phyloP scores from a whole-genome alignment of 2,329 filamentous ascomycete genomes.

The Penicillium sp. region DNA sequence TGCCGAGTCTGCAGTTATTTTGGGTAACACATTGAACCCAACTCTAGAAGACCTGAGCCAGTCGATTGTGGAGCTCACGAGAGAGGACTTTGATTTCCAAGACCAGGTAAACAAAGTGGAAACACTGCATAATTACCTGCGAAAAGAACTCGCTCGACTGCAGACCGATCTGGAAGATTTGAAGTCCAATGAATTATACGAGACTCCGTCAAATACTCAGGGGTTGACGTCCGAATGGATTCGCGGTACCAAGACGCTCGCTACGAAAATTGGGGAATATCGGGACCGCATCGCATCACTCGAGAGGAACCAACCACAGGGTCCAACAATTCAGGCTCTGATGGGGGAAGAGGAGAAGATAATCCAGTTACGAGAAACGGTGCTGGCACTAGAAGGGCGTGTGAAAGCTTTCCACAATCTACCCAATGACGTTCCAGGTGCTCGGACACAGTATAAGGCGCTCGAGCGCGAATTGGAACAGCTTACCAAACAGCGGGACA shows the following conservation, averaged over 20 bases:
- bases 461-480: slow-evolving; percentile 59
- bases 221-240: slow-evolving; percentile 69
- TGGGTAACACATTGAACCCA: slow-evolving; percentile 46
- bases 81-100: slow-evolving; percentile 47
- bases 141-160: slow-evolving; percentile 44
- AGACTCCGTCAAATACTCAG: slow-evolving; percentile 54
- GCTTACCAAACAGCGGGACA: slow-evolving; percentile 61
- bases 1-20: slow-evolving; percentile 47
- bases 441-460: slow-evolving; percentile 63
- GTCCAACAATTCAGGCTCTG: slow-evolving; percentile 47
- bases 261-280: slow-evolving; percentile 63
- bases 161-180: slow-evolving; percentile 28
- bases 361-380: slow-evolving; percentile 52
- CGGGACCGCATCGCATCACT: slow-evolving; percentile 48
- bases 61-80: slow-evolving; percentile 53
- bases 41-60: slow-evolving; percentile 48
- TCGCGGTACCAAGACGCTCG: slow-evolving; percentile 62
- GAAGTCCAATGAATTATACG: slow-evolving; percentile 41
- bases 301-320: slow-evolving; percentile 27
- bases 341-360: slow-evolving; percentile 55
- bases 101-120: slow-evolving; percentile 54
- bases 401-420: slow-evolving; percentile 64
- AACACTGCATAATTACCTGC: slow-evolving; percentile 53
- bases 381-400: slow-evolving; percentile 61
- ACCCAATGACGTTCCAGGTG: slow-evolving; percentile 63